Evolutionary conservation across 73 alveolate genomes (phyloP).

Genomic region (Effrenium voratum): DNA sequence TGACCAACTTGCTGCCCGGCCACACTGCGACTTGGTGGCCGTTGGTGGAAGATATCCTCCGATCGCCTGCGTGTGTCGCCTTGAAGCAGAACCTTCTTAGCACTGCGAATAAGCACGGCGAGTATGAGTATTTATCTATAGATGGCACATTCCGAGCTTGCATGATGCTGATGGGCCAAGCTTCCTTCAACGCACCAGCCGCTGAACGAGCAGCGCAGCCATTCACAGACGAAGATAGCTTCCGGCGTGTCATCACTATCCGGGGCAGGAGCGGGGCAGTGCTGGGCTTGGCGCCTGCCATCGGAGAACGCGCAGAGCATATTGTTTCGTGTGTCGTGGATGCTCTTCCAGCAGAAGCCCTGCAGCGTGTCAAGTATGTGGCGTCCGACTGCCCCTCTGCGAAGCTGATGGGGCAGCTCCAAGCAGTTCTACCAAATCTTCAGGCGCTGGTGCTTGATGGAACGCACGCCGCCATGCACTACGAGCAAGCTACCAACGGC

Average conservation of each 20-base stretch:
- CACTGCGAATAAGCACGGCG: neutral
- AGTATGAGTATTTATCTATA: neutral
- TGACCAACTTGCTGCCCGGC: slow-evolving; percentile 17
- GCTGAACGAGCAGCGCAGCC: neutral
- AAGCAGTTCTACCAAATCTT: neutral
- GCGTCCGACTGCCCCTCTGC: neutral
- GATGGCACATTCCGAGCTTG: slow-evolving; percentile 42
- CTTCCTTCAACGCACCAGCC: neutral
- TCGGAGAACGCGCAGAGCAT: neutral
- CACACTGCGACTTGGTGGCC: slow-evolving; percentile 54
- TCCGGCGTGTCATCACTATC: slow-evolving; percentile 19
- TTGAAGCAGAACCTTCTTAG: neutral
- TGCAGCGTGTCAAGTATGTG: neutral
- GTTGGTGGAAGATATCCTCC: slow-evolving; percentile 31
- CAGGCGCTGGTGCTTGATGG: neutral
- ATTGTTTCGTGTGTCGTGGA: neutral
- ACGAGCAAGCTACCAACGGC: too few species aligned
- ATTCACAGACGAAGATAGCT: neutral
- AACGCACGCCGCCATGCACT: slow-evolving; percentile 6
- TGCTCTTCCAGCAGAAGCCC: neutral
- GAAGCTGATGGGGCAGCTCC: neutral
- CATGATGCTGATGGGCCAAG: slow-evolving; percentile 1
- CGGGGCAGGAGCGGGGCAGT: slow-evolving; percentile 47
- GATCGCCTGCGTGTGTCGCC: neutral
- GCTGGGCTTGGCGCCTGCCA: neutral